phyloP scores from a whole-genome alignment of 129 eudicot species.

The Ambrosia trifida region DNA sequence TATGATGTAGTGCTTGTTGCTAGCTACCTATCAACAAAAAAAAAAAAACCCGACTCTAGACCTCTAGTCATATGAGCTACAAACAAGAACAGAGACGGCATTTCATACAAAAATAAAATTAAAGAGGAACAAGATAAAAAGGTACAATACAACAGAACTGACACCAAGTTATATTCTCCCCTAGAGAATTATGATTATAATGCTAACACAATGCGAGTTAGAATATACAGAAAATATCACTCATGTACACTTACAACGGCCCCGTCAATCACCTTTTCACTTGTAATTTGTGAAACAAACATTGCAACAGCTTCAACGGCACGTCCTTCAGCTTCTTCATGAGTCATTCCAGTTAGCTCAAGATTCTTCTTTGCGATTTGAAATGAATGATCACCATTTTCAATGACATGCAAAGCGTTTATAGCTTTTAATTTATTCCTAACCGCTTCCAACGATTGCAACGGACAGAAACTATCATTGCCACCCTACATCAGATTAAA shows the following conservation, averaged over 20 bases:
- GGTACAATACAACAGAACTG: background rate
- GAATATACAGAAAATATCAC: slow-evolving; percentile 28
- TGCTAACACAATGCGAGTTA: background rate
- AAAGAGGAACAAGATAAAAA: background rate
- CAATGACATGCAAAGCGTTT: slow-evolving; percentile 61
- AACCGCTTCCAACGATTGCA: slow-evolving; percentile 57
- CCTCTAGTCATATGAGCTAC: background rate
- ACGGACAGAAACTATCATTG: slow-evolving; percentile 77
- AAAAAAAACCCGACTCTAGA: no score
- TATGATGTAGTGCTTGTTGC: background rate
- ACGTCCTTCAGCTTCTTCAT: slow-evolving; percentile 60
- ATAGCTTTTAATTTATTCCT: slow-evolving; percentile 50
- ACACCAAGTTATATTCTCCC: background rate
- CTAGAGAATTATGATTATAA: slow-evolving; percentile 14
- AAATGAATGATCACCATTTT: slow-evolving; percentile 92
- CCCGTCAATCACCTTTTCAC: slow-evolving; percentile 29
- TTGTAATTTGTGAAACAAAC: slow-evolving; percentile 46
- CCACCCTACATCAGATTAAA: slow-evolving; percentile 53
- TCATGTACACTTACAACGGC: slow-evolving; percentile 15
- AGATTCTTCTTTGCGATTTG: slow-evolving; percentile 81
- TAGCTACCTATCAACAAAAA: background rate
- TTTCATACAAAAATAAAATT: background rate
- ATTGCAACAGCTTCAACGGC: slow-evolving; percentile 64
- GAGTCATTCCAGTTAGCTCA: slow-evolving; percentile 52
- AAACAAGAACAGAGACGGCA: background rate